Base-by-base conservation (phyloP, 1,284 basidiomycete genomes). In the Athelia sp. region DNA sequence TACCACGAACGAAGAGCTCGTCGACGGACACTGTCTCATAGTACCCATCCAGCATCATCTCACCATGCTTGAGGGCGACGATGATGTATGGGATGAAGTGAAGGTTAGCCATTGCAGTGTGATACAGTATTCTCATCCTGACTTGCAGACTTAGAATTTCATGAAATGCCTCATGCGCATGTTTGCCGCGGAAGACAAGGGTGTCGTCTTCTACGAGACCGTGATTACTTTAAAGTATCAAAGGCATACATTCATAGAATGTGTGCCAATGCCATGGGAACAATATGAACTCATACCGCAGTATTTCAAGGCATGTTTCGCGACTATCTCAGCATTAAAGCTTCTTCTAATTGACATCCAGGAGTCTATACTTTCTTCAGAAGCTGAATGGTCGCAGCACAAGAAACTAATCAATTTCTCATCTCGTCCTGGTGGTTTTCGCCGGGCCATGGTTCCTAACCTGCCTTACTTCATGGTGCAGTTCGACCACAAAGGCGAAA, bases 391-490 rank as follows among this genome's bases (percentile, higher is more conserved):
- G 93, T 92, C 93, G 10, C 93, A 97, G 62, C 93, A 99, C 71
- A 91, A 90, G 63, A 98, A 98, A 64, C 73, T 98, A 45, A 98
- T 99, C 55, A 89, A 96, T 62, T 99, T 99, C 63, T 82, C 88
- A 2, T 69, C 81, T 8, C 79, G 93, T 2, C 90, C 92, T 0
- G 93, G 93, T 19, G 93, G 93, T 3, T 97, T 97, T 73, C 75
- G 93, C 43, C 79, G 93, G 1, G 84, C 90, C 32, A 90, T 99
- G 84, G 96, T 99, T 4, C 85, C 95, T 1, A 94, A 98, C 59
- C 70, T 99, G 40, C 97, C 97, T 0, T 99, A 99, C 71, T 99
- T 99, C 64, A 95, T 95, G 87, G 90, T 99, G 1, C 90, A 93
- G 60, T 99, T 95, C 70, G 97, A 99, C 69, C 81, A 99, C 71